A percentile compares a stretch with the other conserved stretches of the same genome.
These are phyloP conservation scores for Mycocentrospora acerina DNA, from an alignment of 2,329 filamentous ascomycete species.

Conservation along the genomic window DNA sequence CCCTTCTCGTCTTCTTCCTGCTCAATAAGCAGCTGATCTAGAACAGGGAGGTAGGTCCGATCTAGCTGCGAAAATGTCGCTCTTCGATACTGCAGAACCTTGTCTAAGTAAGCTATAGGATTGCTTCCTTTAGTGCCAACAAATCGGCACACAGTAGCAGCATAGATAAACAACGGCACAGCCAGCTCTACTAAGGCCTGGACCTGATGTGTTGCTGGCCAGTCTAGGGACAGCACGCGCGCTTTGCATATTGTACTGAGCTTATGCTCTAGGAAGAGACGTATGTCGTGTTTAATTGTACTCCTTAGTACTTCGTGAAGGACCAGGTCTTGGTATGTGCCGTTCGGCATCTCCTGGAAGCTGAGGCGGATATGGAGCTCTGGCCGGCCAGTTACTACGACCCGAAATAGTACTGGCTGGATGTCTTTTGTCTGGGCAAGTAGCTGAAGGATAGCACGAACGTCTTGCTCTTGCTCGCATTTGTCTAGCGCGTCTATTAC, in stretches of 20 bases:
- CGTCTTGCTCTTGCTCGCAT: constrained; percentile 21
- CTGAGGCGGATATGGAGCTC: constrained; percentile 22
- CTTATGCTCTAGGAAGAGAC: constrained; percentile 20
- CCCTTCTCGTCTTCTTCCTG: constrained; percentile 31
- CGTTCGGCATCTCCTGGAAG: constrained; percentile 19
- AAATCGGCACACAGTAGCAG: constrained; percentile 29
- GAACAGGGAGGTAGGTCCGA: constrained; percentile 19
- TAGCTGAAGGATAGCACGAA: constrained; percentile 14
- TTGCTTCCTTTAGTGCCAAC: constrained; percentile 13
- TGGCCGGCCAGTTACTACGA: constrained; percentile 21
- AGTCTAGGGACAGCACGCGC: constrained; percentile 16
- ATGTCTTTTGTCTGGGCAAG: constrained; percentile 12
- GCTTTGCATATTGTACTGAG: constrained; percentile 16
- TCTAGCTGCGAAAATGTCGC: constrained; percentile 18
- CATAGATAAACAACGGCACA: constrained; percentile 39
- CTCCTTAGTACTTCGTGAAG: constrained; percentile 19
- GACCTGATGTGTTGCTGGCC: constrained; percentile 26
- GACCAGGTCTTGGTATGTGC: constrained; percentile 19
- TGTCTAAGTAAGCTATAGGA: constrained; percentile 13
- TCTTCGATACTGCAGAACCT: constrained; percentile 16
- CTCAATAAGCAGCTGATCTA: constrained; percentile 26
- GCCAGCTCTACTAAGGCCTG: constrained; percentile 25
- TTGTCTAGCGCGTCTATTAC: constrained; percentile 35
- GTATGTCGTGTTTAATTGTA: constrained; percentile 24
- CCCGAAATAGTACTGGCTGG: constrained; percentile 9